A percentile compares a stretch with the other conserved stretches of the same genome.
These are phyloP conservation scores for Tricholoma terreum DNA, from an alignment of 768 basidiomycete species.

Conservation along the genomic window DNA sequence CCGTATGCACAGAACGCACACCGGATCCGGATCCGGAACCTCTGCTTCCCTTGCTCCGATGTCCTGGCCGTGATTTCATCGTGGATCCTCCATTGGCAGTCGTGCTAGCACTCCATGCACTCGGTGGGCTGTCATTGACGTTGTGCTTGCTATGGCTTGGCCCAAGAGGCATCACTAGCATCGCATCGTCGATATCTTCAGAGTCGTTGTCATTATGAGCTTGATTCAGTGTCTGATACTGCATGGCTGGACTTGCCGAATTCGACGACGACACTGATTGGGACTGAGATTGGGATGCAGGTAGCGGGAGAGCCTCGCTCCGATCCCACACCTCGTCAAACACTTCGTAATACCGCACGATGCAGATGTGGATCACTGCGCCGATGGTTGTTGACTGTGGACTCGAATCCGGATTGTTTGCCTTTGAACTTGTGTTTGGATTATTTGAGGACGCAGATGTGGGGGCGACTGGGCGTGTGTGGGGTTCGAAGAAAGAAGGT, in stretches of 20 bases:
- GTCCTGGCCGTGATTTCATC: conserved; percentile 33
- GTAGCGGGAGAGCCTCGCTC: conserved; percentile 50
- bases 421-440: not conserved
- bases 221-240: conserved; percentile 17
- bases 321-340: conserved; percentile 81
- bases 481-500: conserved; percentile 34
- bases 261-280: conserved; percentile 10
- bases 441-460: conserved; percentile 2
- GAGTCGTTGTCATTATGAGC: conserved; percentile 49
- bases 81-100: conserved; percentile 1
- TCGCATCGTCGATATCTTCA: conserved; percentile 72
- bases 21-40: conserved; percentile 16
- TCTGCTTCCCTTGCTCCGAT: conserved; percentile 33
- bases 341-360: conserved; percentile 79
- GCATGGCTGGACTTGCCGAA: conserved; percentile 16
- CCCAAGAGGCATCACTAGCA: conserved; percentile 71
- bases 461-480: conserved; percentile 12
- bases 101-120: conserved; percentile 32
- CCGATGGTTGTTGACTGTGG: conserved; percentile 57
- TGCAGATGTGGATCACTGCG: conserved; percentile 69
- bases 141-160: conserved; percentile 25
- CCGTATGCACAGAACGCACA: conserved; percentile 36
- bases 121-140: conserved; percentile 28
- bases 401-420: conserved; percentile 14
- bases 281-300: conserved; percentile 16